Evolutionary conservation across 2,329 filamentous ascomycete genomes (phyloP).

Genomic region (Sclerotinia glacialis): DNA sequence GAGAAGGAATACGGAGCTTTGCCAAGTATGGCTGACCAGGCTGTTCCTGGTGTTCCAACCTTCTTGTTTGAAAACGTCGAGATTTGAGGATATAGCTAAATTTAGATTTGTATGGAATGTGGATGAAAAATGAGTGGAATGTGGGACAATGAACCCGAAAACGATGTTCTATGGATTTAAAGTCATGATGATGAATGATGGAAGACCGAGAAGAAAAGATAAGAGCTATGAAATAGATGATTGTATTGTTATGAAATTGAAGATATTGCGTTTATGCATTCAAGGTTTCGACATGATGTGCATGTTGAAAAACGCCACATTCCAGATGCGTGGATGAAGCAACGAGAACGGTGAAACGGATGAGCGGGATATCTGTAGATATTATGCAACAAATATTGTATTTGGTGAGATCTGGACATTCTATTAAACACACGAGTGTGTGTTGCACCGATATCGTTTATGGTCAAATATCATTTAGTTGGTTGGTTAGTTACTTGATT

Average conservation of each 20-base stretch:
- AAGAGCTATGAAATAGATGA: constrained; percentile 2
- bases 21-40: constrained; percentile 62
- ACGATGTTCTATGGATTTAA: neutral
- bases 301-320: neutral
- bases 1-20: constrained; percentile 59
- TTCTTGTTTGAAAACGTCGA: constrained; percentile 82
- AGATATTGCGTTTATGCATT: neutral
- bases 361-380: neutral
- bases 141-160: neutral
- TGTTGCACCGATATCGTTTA: neutral
- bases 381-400: too few relatives aligned
- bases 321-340: neutral
- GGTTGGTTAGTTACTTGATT: neutral
- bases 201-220: neutral
- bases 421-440: neutral
- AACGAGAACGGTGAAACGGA: neutral
- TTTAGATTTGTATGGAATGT: constrained; percentile 8
- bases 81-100: neutral
- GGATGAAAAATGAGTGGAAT: neutral
- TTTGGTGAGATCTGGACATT: neutral
- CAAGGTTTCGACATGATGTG: neutral
- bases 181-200: neutral
- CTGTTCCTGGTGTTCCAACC: constrained; percentile 77
- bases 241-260: neutral
- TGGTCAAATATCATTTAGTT: neutral